Evolutionary conservation across 768 basidiomycete genomes (phyloP), one percentile per base, ranked within the genome.

Genomic region (Rhizopogon roseolus): DNA sequence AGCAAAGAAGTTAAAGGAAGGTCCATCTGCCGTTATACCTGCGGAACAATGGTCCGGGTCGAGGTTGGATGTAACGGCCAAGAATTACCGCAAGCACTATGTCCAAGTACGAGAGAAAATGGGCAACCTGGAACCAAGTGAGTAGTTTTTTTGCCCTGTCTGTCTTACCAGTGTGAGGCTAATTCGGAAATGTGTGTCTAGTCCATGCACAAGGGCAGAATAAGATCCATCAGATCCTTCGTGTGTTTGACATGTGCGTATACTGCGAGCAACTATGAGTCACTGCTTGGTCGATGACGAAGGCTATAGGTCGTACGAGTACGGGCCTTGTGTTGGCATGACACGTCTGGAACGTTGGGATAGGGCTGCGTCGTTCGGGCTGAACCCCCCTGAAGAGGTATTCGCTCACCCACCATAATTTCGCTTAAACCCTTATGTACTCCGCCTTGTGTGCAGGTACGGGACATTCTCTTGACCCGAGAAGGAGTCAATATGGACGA

Each of bases 321-420:
- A 84, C 63, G 92, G 91, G 0, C 91, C 90, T 3, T 90, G 86
- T 58, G 72, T 86, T 19, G 88, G 90, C 0, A 78, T 91, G 51
- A 80, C 84, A n/a, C 82, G 94, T 28, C 70, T 96, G 13, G 84
- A 94, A 57, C 77, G 95, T 38, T 98, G 93, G 92, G 81, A 94
- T 63, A 78, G 94, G 46, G 95, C 95, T 0, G 67, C 84, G 27
- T 76, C 78, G 9, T 74, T 95, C 42, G 92, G 92, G 2, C 72
- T 97, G 17, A 76, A 85, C 44, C 95, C 94, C 13, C 93, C 93
- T 3, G 57, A 64, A 14, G 90, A 93, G 76, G 93, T 88, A 60
- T 54, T 81, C 54, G 9, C 27, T 8, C 32, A 41, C 4, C 27
- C 4, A 27, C 17, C 17, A 9, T 37, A 49, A 34, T 44, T 11